phyloP scores from a whole-genome alignment of 2,329 filamentous ascomycete species.

The Massarina eburnea region DNA sequence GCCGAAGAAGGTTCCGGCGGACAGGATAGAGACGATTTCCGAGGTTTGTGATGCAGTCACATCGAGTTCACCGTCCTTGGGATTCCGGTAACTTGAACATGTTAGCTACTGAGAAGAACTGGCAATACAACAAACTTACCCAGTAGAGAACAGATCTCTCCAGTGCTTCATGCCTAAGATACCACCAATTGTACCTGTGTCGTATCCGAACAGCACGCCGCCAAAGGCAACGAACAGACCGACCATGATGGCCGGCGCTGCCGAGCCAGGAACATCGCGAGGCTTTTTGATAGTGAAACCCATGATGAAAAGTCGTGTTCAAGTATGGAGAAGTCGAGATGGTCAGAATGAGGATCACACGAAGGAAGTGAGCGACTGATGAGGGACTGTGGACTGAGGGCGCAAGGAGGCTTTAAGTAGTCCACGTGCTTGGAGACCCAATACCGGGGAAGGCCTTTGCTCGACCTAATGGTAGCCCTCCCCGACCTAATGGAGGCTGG shows the following conservation, averaged over 20 bases:
- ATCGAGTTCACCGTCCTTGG: conserved; percentile 42
- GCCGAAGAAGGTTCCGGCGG: conserved; percentile 76
- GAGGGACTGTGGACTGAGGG: not conserved
- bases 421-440: not conserved
- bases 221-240: conserved; percentile 51
- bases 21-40: conserved; percentile 79
- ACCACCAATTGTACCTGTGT: conserved; percentile 51
- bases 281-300: conserved; percentile 61
- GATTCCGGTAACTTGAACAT: conserved; percentile 23
- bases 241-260: conserved; percentile 40
- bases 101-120: not conserved
- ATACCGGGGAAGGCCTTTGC: not conserved
- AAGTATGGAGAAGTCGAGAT: not conserved
- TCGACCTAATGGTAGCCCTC: too few relatives aligned
- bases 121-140: conserved; percentile 3
- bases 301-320: conserved; percentile 24
- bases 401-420: conserved; percentile 8
- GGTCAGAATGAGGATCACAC: conserved; percentile 12
- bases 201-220: conserved; percentile 47
- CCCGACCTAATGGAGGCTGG: not conserved
- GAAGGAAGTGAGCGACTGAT: conserved; percentile 8
- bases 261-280: conserved; percentile 68
- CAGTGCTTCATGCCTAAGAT: conserved; percentile 73
- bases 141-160: conserved; percentile 60
- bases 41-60: conserved; percentile 59